Percentiles rank a stretch among this genome's conserved stretches.
Conservation (phyloP, 768 basidiomycete species). For the Ephemerocybe angulata region DNA sequence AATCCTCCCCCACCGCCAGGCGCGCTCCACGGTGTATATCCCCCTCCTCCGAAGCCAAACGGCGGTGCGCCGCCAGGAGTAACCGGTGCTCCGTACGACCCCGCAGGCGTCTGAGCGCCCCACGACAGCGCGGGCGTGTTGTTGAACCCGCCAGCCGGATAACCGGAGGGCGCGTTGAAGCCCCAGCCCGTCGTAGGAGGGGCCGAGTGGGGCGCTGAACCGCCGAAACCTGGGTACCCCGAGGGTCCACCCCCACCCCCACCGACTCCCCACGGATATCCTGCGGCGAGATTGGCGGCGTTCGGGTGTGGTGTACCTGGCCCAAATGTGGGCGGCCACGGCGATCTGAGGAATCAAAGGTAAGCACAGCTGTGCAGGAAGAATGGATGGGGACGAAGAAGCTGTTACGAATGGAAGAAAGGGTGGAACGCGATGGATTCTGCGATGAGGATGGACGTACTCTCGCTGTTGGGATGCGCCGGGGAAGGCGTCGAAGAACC, state of each 20-base stretch:
- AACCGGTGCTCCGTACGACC: slow-evolving; percentile 6
- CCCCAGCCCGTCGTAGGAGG: not conserved
- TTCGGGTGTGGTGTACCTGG: no score
- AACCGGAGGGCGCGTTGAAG: slow-evolving; percentile 8
- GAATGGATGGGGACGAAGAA: not conserved
- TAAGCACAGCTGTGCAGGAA: not conserved
- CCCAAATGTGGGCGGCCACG: no score
- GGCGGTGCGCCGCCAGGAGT: not conserved
- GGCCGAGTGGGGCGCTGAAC: not conserved
- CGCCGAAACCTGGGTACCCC: no score
- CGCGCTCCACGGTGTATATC: slow-evolving; percentile 16
- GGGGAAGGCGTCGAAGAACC: slow-evolving; percentile 15
- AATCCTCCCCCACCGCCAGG: not conserved
- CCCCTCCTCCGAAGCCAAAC: not conserved
- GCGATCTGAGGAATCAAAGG: no score
- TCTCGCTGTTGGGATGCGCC: slow-evolving; percentile 2
- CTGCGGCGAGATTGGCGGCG: no score
- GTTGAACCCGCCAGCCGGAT: slow-evolving; percentile 8
- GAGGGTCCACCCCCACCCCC: no score
- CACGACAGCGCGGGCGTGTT: slow-evolving; percentile 5
- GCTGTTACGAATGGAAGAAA: slow-evolving; percentile 1
- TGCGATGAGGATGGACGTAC: slow-evolving; percentile 1
- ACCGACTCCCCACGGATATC: no score
- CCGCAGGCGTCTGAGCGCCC: slow-evolving; percentile 4
- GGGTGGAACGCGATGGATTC: no score